Base-by-base conservation (phyloP, 208 protist genomes). In the Acanthamoeba polyphaga region DNA sequence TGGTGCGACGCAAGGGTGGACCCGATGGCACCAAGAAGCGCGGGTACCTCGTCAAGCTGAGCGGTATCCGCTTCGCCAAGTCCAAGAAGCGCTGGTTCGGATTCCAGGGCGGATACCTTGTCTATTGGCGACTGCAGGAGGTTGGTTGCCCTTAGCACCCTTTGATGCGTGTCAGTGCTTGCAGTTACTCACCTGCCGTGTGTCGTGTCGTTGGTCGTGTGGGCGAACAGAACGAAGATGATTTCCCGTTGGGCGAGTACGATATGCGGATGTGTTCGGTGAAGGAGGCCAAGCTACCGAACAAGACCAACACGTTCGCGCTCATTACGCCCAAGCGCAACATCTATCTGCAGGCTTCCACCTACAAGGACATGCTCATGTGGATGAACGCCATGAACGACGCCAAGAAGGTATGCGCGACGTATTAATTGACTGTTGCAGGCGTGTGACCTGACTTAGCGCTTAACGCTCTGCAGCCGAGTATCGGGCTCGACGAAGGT, bases 351-450 rank as follows among this genome's bases (percentile, higher is more conserved):
- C 82, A 89, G 38, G 82, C 82, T 15, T 34, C 55, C n/a, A 89
- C 82, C 22, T 68, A 66, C 49, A 89, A 89, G 53, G 82, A 89
- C 49, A 89, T 89, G 82, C 82, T 89, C 49, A 66, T 66, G 55
- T 89, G 82, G 82, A 58, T 89, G 53, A 89, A 58, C 32, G 82
- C 82, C 38, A 89, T 89, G 53, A 89, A 89, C 49, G 82, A 89
- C 8, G 55, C 82, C n/a, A 58, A 66, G 51, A 66, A 34, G 49
- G 82, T 34, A 38, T 51, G 29, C 72, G 1, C 72, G 12, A 13
- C 43, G 29, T 17, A 66, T 17, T 6, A 66, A 7, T 9, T n/a
- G 9, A 19, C 29, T 19, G 15, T 38, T 38, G 38, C 38, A 38
- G 38, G 38, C 38, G 38, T 38, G 38, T 38, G 38, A 17, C 53